Percentiles rank a stretch among this genome's conserved stretches.
Conservation (phyloP, 345 rosid genomes). For the Salix suchowensis region DNA sequence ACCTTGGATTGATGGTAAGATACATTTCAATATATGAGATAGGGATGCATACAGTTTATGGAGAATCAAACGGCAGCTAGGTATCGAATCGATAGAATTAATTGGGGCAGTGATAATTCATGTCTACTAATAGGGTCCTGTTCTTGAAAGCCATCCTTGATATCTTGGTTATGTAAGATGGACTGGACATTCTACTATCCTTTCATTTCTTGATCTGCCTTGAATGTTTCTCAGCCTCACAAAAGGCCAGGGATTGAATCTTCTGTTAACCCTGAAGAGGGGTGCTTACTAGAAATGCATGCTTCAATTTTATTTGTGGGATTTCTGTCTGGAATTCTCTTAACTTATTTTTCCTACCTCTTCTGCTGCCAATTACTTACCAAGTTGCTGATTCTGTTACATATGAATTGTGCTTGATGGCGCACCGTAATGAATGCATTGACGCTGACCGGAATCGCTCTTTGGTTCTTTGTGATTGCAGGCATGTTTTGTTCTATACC, state of each 20-base stretch:
- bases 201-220: background rate
- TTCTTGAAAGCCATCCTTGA: background rate
- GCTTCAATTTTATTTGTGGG: background rate
- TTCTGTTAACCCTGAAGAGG: background rate
- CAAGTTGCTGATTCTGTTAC: background rate
- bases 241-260: background rate
- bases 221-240: background rate
- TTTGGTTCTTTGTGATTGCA: constrained; percentile 14
- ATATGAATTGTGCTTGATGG: too few relatives aligned
- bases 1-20: background rate
- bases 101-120: background rate
- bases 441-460: background rate
- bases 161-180: background rate
- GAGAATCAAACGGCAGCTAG: background rate
- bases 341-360: background rate
- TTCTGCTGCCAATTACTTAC: background rate
- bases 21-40: background rate
- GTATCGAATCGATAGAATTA: background rate
- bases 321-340: background rate
- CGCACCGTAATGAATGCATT: too few relatives aligned
- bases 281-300: background rate
- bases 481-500: constrained; percentile 20
- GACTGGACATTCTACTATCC: background rate
- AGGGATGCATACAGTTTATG: background rate
- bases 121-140: background rate